Conservation (phyloP, 208 protist species). For the Leptomonas pyrrhocoris region DNA sequence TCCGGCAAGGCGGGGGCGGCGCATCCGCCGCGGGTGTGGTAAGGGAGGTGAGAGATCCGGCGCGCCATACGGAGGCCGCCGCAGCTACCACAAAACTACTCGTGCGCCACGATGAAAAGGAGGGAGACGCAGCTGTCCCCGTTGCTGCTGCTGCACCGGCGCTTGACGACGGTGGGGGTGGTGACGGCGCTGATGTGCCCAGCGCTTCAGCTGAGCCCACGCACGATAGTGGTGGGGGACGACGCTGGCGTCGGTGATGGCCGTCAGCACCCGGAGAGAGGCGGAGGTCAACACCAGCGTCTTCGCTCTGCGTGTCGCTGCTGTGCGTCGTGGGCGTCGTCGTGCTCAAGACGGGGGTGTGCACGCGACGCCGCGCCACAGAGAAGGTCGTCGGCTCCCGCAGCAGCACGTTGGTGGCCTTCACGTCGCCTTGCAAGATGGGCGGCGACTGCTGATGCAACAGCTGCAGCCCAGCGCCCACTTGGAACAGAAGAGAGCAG, state of each 20-base stretch:
- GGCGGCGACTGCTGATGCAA: conserved; percentile 36
- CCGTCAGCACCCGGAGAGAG: neutral
- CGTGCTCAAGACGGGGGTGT: neutral
- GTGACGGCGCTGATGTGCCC: no score
- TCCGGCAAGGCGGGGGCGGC: no score
- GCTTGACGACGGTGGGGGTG: no score
- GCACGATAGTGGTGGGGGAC: neutral
- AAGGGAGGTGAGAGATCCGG: neutral
- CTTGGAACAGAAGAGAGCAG: conserved; percentile 33
- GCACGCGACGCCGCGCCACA: conserved; percentile 18
- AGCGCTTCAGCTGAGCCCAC: no score
- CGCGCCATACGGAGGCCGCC: no score
- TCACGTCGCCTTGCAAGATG: conserved; percentile 34
- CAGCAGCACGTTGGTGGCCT: conserved; percentile 22
- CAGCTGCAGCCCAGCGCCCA: conserved; percentile 33
- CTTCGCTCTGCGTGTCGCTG: neutral
- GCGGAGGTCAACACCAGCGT: neutral
- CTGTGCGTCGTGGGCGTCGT: neutral
- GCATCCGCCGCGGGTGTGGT: no score
- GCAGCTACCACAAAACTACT: no score
- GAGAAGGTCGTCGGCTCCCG: conserved; percentile 24
- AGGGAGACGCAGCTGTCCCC: no score
- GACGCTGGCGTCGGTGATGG: neutral
- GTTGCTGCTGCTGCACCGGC: no score
- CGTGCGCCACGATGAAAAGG: no score